Conservation (phyloP, 768 basidiomycete species). For the Xerocomus potaroensis region DNA sequence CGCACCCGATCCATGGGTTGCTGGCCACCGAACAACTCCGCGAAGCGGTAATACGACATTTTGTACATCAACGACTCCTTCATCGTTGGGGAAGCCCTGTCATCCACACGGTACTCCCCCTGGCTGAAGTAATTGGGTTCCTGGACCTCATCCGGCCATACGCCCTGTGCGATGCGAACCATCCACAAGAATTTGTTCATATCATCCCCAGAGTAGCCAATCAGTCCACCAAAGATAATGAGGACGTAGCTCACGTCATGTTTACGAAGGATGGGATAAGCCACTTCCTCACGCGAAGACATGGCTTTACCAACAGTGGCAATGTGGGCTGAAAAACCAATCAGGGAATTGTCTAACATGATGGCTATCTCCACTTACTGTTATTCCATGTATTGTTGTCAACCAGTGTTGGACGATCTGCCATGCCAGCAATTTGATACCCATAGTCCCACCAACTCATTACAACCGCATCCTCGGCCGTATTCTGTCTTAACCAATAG, state of each 20-base stretch:
- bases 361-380: slow-evolving; percentile 52
- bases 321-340: slow-evolving; percentile 68
- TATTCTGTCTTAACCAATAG: slow-evolving; percentile 97
- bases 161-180: slow-evolving; percentile 91
- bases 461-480: slow-evolving; percentile 84
- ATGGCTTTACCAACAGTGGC: slow-evolving; percentile 99
- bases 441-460: slow-evolving; percentile 99
- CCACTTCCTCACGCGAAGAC: slow-evolving; percentile 89
- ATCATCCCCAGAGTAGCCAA: slow-evolving; percentile 98
- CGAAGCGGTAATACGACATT: slow-evolving; percentile 97
- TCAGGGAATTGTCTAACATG: slow-evolving; percentile 4
- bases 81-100: slow-evolving; percentile 81
- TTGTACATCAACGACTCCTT: slow-evolving; percentile 98
- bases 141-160: slow-evolving; percentile 98
- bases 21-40: slow-evolving; percentile 78
- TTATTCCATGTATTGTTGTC: slow-evolving; percentile 99
- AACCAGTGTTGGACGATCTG: slow-evolving; percentile 91
- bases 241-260: slow-evolving; percentile 98
- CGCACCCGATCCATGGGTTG: slow-evolving; percentile 83
- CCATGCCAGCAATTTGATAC: slow-evolving; percentile 99
- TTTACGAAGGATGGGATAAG: slow-evolving; percentile 94
- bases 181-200: slow-evolving; percentile 99
- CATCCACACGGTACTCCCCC: slow-evolving; percentile 93
- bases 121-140: slow-evolving; percentile 93
- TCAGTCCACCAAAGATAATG: slow-evolving; percentile 93